Evolutionary conservation across 176 grass and related monocot genomes (phyloP).

Genomic region (Typha latifolia): DNA sequence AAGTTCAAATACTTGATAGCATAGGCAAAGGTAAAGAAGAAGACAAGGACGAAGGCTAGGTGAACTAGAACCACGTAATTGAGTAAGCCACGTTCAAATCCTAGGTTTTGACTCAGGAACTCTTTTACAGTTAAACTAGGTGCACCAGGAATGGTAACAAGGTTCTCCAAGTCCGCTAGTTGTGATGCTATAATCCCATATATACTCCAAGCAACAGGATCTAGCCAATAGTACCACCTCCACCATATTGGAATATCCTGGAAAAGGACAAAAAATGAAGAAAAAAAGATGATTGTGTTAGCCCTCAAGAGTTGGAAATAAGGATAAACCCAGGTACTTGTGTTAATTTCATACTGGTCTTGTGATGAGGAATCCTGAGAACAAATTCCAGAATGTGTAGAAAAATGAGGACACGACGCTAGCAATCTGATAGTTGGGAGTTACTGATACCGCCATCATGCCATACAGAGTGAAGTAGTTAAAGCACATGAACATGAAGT

Average conservation of each 20-base stretch:
- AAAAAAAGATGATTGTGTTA: not conserved
- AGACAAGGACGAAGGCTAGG: constrained; percentile 38
- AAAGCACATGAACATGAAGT: constrained; percentile 63
- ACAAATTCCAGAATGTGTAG: constrained; percentile 67
- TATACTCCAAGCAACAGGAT: constrained; percentile 72
- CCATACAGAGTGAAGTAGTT: constrained; percentile 70
- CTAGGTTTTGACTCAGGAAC: constrained; percentile 36
- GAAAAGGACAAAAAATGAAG: not conserved
- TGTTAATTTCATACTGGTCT: constrained; percentile 42
- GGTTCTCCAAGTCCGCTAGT: constrained; percentile 24
- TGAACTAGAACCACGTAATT: constrained; percentile 49
- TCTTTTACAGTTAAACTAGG: constrained; percentile 17
- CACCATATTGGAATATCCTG: constrained; percentile 76
- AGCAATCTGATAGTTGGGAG: constrained; percentile 50
- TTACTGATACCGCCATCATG: constrained; percentile 64
- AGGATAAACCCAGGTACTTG: not conserved
- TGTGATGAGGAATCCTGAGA: constrained; percentile 58
- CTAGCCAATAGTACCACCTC: constrained; percentile 93
- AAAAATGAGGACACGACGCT: constrained; percentile 48
- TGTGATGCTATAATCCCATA: constrained; percentile 65
- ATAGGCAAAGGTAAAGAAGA: constrained; percentile 70
- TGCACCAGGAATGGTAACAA: constrained; percentile 33
- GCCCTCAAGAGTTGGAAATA: not conserved
- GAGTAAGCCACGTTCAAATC: constrained; percentile 48
- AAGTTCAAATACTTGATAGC: constrained; percentile 68